Evolutionary conservation across 106 monocot species (phyloP).

Genomic region (Dactylorhiza incarnata): DNA sequence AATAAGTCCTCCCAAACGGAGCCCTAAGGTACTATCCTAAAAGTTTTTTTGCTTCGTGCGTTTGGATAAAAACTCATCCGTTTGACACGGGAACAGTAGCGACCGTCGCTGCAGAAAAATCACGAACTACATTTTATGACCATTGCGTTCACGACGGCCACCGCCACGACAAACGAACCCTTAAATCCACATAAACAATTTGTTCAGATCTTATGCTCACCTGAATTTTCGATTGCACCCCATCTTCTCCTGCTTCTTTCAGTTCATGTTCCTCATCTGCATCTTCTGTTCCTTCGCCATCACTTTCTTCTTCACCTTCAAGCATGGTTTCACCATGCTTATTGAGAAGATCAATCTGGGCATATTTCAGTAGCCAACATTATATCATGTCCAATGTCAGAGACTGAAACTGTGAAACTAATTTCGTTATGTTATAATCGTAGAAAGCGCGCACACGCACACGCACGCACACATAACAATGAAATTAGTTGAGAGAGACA

Average conservation of each 20-base stretch:
- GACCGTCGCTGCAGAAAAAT: too few relatives aligned
- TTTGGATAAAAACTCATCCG: too few relatives aligned
- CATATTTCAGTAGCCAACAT: slow-evolving; percentile 3
- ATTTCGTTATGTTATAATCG: not conserved
- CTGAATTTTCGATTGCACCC: not conserved
- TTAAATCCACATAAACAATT: not conserved
- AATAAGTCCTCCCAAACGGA: too few relatives aligned
- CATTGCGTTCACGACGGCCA: too few relatives aligned
- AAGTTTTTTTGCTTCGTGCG: too few relatives aligned
- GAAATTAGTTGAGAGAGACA: too few relatives aligned
- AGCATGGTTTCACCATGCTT: slow-evolving; percentile 19
- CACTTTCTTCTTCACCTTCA: slow-evolving; percentile 22
- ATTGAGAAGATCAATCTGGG: slow-evolving; percentile 80
- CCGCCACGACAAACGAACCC: too few relatives aligned
- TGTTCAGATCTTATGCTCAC: not conserved
- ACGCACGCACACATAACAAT: too few relatives aligned
- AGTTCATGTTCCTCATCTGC: slow-evolving; percentile 5
- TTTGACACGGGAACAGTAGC: too few relatives aligned
- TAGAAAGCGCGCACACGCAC: not conserved
- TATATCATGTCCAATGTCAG: not conserved
- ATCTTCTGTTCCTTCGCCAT: slow-evolving; percentile 2
- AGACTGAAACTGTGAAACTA: not conserved
- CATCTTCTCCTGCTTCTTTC: not conserved
- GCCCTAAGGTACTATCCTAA: too few relatives aligned
- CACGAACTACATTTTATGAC: too few relatives aligned